A percentile compares a stretch with the other conserved stretches of the same genome.
Conservation (phyloP, 306 rosid species). For the Sphenostylis stenocarpa region DNA sequence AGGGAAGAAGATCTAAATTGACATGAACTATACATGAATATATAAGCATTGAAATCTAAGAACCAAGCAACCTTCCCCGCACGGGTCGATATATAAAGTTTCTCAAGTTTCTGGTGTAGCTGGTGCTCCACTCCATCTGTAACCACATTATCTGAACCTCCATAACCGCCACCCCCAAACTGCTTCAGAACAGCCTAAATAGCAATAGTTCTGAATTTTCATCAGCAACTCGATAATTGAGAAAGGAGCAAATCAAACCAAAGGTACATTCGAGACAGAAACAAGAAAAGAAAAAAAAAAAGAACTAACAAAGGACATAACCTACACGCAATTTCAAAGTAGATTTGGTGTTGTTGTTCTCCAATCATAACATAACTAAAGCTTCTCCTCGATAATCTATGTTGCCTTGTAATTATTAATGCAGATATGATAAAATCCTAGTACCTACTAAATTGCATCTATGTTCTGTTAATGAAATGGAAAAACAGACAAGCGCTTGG, state of each 20-base stretch:
- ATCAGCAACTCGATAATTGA: constrained; percentile 15
- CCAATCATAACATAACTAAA: background rate
- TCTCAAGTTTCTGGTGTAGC: constrained; percentile 84
- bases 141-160: constrained; percentile 78
- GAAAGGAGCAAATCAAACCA: background rate
- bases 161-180: constrained; percentile 85
- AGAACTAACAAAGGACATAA: background rate
- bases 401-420: background rate
- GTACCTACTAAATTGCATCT: background rate
- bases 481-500: background rate
- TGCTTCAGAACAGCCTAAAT: constrained; percentile 87
- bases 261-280: background rate
- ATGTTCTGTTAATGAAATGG: background rate
- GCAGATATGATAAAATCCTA: background rate
- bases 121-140: constrained; percentile 74
- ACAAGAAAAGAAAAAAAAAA: background rate
- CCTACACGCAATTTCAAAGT: background rate
- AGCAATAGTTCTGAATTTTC: constrained; percentile 11
- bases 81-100: constrained; percentile 91
- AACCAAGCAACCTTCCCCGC: constrained; percentile 76
- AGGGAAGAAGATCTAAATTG: background rate
- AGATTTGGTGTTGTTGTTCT: background rate
- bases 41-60: constrained; percentile 1
- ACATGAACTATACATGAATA: constrained; percentile 9
- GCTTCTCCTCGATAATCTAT: background rate